phyloP scores from a whole-genome alignment of 139 green algal genomes.

The Picocystis salinarum region DNA sequence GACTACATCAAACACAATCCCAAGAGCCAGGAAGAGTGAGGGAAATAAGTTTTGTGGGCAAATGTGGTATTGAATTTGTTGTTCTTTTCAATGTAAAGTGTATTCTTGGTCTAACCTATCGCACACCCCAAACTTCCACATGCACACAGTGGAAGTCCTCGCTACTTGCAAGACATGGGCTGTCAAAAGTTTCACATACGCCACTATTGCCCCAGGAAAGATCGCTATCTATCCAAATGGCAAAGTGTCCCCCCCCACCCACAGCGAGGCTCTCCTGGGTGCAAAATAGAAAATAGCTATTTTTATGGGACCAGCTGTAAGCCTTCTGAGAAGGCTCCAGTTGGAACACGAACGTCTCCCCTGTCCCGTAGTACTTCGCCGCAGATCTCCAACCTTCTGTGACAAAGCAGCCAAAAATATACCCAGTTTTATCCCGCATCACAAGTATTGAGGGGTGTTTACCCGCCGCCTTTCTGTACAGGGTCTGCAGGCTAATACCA shows the following conservation, averaged over 20 bases:
- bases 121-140: no score
- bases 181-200: constrained; percentile 45
- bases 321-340: constrained; percentile 14
- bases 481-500: constrained; percentile 41
- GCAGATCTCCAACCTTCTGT: constrained; percentile 35
- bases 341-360: constrained; percentile 57
- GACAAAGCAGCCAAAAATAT: constrained; percentile 48
- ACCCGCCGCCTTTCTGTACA: constrained; percentile 31
- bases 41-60: no score
- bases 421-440: constrained; percentile 22
- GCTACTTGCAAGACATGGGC: constrained; percentile 23
- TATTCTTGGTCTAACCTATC: no score
- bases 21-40: constrained; percentile 40
- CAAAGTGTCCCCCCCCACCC: constrained; percentile 39
- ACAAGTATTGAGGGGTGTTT: constrained; percentile 28
- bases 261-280: constrained; percentile 5
- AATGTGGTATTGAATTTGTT: no score
- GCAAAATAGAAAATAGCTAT: constrained; percentile 11
- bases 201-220: constrained; percentile 34
- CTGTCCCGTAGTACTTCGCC: constrained; percentile 51
- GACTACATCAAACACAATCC: constrained; percentile 81
- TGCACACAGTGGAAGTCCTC: no score
- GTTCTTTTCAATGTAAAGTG: no score
- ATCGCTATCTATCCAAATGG: constrained; percentile 53
- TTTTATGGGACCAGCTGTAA: constrained; percentile 11